Conservation (phyloP, 2,329 filamentous ascomycete species). For the Sporothrix humicola region DNA sequence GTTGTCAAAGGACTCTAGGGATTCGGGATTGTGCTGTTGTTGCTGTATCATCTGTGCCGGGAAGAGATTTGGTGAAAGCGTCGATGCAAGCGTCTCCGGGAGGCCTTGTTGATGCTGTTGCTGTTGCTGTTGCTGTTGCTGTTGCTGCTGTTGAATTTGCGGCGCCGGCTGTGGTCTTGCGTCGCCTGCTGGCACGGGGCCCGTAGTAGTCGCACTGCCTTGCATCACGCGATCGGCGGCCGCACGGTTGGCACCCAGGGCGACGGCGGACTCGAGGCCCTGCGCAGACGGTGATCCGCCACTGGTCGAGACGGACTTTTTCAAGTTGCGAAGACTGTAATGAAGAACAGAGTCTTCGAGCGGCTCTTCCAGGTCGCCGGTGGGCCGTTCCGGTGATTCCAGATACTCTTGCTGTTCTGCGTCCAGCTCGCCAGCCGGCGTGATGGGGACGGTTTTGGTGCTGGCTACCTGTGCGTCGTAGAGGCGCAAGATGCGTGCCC, state of each 20-base stretch:
- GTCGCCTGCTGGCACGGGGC: no score
- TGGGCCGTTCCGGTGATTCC: background rate
- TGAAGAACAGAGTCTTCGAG: constrained; percentile 13
- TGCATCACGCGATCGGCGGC: background rate
- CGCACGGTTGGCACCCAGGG: background rate
- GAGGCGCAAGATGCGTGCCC: constrained; percentile 5
- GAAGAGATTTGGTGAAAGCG: background rate
- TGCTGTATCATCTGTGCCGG: background rate
- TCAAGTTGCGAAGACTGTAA: constrained; percentile 1
- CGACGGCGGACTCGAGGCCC: background rate
- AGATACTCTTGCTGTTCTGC: constrained; percentile 21
- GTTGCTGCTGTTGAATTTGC: background rate
- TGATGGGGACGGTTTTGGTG: background rate
- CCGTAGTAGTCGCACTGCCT: background rate
- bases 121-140: background rate
- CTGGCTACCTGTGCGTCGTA: constrained; percentile 19
- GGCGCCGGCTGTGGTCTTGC: no score
- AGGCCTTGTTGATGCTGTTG: background rate
- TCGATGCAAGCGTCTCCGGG: background rate
- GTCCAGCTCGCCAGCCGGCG: background rate
- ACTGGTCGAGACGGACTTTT: background rate
- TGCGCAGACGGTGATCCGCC: background rate
- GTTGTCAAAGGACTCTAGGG: background rate
- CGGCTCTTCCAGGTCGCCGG: constrained; percentile 10
- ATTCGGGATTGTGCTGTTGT: background rate